Evolutionary conservation across 139 green algal species (phyloP).

Genomic region (Auxenochlorella pyrenoidosa): DNA sequence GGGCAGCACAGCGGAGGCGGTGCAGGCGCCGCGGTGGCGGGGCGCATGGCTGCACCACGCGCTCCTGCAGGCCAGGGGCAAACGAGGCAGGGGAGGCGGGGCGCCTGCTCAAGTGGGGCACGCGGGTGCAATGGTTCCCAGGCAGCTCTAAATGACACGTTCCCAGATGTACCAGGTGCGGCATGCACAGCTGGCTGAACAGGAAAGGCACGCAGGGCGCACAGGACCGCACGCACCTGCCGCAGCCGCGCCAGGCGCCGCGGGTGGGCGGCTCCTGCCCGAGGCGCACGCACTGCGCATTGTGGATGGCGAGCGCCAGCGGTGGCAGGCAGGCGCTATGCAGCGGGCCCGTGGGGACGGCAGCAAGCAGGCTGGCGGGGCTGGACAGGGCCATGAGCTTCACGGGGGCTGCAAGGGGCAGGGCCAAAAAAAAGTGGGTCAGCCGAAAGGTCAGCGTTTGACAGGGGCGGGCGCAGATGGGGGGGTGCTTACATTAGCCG

Average conservation of each 20-base stretch:
- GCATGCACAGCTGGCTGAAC: not conserved
- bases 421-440: too few species aligned
- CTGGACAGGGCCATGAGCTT: not conserved
- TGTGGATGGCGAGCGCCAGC: constrained; percentile 32
- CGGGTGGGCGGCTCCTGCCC: not conserved
- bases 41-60: constrained; percentile 30
- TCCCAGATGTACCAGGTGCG: too few species aligned
- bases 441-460: too few species aligned
- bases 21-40: constrained; percentile 19
- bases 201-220: not conserved
- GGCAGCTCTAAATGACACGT: too few species aligned
- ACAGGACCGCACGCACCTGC: not conserved
- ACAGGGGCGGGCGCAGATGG: too few species aligned
- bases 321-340: not conserved
- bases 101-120: too few species aligned
- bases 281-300: constrained; percentile 33
- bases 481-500: too few species aligned
- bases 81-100: not conserved
- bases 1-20: constrained; percentile 24
- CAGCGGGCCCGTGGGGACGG: not conserved
- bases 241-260: constrained; percentile 41
- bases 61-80: not conserved
- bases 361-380: not conserved
- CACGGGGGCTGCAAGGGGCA: not conserved
- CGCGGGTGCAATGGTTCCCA: too few species aligned